Base-by-base conservation (phyloP, 2,329 filamentous ascomycete species). In the Hymenoscyphus fraxineus region DNA sequence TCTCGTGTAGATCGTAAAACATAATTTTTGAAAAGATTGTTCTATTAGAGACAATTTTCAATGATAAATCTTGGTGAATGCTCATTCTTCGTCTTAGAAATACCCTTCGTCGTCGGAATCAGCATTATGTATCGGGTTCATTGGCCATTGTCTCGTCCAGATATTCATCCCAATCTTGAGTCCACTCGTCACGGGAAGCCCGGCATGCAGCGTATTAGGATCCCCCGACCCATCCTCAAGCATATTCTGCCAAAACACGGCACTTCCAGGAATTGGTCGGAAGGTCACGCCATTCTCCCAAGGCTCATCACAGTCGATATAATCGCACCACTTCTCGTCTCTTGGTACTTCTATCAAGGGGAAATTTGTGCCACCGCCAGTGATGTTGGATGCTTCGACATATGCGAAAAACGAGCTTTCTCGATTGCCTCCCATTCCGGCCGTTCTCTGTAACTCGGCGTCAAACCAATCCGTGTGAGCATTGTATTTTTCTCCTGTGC, bases 161-260 rank as follows among this genome's bases (percentile, higher is more conserved):
- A 87, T 85, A 75, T 87, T 88, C 76, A 87, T 74, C 0, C 84
- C 85, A 63, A 86, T 78, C 77, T 87, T 87, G 54, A 76, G 78
- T 2, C 85, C 85, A 63, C 74, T 77, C 58, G 75, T 76, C 0
- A 88, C 84, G n/a, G 84, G 84, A 71, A 85, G 76, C 9, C 83
- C 84, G 19, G 84, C 83, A 78, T 88, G 85, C 77, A 84, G 83
- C 40, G 81, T 83, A 73, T 85, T 81, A 62, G 78, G 75, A 71
- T 84, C 83, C 16, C 83, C 83, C 13, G 73, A 77, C 4, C 84
- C 84, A 73, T 86, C 83, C 0, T 76, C 68, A 31, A 80, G 76
- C 66, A 87, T 78, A 72, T 87, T 88, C 76, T 82, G 80, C 85
- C 85, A 87, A 63, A 82, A 88, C 3, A 88, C 80, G 0, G 84